These are phyloP conservation scores for Tylopilus sp. DNA, from an alignment of 768 basidiomycete species.

Conservation along the genomic window DNA sequence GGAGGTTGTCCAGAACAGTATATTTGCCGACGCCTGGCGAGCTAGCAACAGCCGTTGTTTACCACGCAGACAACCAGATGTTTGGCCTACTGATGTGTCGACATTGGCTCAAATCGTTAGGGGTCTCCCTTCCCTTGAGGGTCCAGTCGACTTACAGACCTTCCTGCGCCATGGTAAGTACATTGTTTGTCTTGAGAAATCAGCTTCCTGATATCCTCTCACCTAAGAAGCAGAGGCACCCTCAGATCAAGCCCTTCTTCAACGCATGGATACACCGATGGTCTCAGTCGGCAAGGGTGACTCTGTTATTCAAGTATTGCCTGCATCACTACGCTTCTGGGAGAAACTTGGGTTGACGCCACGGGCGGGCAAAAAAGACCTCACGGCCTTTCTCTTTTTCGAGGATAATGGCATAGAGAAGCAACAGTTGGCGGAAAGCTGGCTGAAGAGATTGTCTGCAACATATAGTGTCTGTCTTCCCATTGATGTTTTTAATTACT, in stretches of 20 bases:
- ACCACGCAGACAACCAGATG: slow-evolving; percentile 26
- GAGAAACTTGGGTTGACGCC: slow-evolving; percentile 78
- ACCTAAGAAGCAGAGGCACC: background rate
- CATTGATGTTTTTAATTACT: background rate
- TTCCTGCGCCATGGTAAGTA: slow-evolving; percentile 42
- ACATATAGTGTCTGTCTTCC: slow-evolving; percentile 54
- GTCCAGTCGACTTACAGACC: slow-evolving; percentile 40
- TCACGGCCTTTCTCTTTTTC: slow-evolving; percentile 64
- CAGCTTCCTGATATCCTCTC: background rate
- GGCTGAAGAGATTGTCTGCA: slow-evolving; percentile 53
- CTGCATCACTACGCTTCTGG: slow-evolving; percentile 79
- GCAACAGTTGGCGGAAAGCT: slow-evolving; percentile 47
- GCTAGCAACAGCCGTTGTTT: slow-evolving; percentile 31
- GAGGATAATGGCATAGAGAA: slow-evolving; percentile 56
- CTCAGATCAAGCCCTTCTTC: slow-evolving; percentile 17
- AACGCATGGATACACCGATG: slow-evolving; percentile 49
- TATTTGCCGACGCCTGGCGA: slow-evolving; percentile 68
- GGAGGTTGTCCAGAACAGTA: slow-evolving; percentile 71
- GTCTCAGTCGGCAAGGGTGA: slow-evolving; percentile 67
- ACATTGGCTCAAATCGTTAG: slow-evolving; percentile 38
- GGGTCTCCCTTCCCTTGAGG: slow-evolving; percentile 35
- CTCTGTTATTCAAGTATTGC: slow-evolving; percentile 62
- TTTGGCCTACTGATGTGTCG: slow-evolving; percentile 61
- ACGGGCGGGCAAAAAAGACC: slow-evolving; percentile 65
- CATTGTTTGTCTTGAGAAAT: background rate